phyloP scores from a whole-genome alignment of 306 rosid genomes.

The Senna tora region DNA sequence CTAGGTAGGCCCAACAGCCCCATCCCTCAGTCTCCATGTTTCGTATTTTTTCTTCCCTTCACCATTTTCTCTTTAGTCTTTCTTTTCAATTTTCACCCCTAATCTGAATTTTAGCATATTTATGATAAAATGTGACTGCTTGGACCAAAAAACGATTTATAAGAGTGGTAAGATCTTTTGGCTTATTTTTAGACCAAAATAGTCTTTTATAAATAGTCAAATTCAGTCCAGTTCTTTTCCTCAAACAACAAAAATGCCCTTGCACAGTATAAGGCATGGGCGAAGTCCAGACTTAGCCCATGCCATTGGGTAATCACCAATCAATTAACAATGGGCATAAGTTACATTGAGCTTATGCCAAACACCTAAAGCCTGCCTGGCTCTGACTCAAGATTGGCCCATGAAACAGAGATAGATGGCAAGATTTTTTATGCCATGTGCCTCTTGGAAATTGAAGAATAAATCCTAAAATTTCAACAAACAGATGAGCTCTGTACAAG shows the following conservation, averaged over 20 bases:
- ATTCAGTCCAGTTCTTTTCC: background rate
- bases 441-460: conserved; percentile 13
- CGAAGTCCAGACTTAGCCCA: no score
- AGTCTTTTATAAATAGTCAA: background rate
- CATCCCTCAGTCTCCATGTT: background rate
- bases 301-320: background rate
- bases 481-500: background rate
- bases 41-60: background rate
- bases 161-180: background rate
- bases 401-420: background rate
- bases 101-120: background rate
- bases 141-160: no score
- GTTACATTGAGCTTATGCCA: background rate
- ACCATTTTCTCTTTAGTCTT: background rate
- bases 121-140: background rate
- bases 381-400: background rate
- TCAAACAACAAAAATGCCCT: background rate
- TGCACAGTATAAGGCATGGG: background rate
- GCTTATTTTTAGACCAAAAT: background rate
- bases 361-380: background rate
- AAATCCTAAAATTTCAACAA: background rate
- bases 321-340: background rate
- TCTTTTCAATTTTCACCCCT: background rate
- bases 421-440: conserved; percentile 1
- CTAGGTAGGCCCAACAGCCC: background rate